A percentile compares a stretch with the other conserved stretches of the same genome.
Evolutionary conservation across 83 land plant genomes (phyloP).

Genomic region (Thuja plicata): DNA sequence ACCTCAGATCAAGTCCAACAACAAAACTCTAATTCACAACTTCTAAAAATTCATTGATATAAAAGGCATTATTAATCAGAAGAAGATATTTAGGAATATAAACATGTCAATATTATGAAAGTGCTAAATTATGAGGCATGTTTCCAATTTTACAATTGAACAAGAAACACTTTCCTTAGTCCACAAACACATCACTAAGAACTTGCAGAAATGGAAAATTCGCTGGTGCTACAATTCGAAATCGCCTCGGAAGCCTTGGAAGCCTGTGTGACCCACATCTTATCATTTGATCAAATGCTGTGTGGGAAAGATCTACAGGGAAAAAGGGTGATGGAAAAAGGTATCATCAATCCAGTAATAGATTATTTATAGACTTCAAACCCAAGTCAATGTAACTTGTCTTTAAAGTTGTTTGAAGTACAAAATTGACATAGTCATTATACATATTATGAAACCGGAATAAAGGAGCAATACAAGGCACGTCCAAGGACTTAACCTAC

Average conservation of each 20-base stretch:
- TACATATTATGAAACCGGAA: background rate
- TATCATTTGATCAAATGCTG: background rate
- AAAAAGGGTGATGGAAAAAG: background rate
- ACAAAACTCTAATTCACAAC: background rate
- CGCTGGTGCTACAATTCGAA: background rate
- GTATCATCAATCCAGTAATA: background rate
- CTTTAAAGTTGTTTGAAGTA: background rate
- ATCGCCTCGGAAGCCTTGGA: background rate
- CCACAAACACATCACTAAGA: background rate
- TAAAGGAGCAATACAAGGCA: background rate
- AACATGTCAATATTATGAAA: background rate
- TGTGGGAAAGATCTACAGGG: background rate
- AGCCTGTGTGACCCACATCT: background rate
- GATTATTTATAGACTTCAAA: background rate
- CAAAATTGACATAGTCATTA: background rate
- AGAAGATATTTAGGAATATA: background rate
- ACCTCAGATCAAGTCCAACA: background rate
- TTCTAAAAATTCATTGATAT: background rate
- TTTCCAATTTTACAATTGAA: background rate
- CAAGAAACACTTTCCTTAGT: background rate
- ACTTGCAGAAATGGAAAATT: background rate
- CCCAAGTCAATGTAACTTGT: background rate
- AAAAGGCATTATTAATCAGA: background rate
- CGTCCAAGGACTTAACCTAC: background rate
- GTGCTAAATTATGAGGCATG: background rate